phyloP scores from a whole-genome alignment of 2,329 filamentous ascomycete genomes.

The Cordyceps javanica region DNA sequence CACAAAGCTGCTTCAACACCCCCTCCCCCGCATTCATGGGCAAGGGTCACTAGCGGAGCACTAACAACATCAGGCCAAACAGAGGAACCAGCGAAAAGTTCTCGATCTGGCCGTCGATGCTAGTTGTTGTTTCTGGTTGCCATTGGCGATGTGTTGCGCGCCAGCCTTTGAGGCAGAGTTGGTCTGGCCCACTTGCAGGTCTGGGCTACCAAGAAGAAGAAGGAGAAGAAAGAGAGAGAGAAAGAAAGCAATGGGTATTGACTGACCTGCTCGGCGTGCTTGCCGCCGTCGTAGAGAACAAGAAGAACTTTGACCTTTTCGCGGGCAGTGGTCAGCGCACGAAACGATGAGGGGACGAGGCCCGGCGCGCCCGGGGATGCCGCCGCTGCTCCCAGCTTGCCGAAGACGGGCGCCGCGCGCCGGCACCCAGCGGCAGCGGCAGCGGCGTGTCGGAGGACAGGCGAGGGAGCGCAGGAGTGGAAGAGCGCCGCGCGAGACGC shows the following conservation, averaged over 20 bases:
- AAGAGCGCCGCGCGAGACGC: slow-evolving; percentile 22
- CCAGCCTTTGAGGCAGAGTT: neutral
- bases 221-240: neutral
- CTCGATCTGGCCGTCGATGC: neutral
- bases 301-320: slow-evolving; percentile 87
- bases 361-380: slow-evolving; percentile 27
- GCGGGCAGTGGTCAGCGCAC: slow-evolving; percentile 46
- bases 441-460: slow-evolving; percentile 16
- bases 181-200: neutral
- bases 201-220: neutral
- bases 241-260: neutral
- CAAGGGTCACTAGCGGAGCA: neutral
- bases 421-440: neutral
- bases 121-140: neutral
- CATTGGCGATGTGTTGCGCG: neutral
- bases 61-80: neutral
- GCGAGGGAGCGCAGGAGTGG: slow-evolving; percentile 18
- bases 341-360: slow-evolving; percentile 40
- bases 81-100: neutral
- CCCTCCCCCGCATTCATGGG: neutral
- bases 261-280: slow-evolving; percentile 79
- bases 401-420: slow-evolving; percentile 17
- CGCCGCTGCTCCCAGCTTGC: slow-evolving; percentile 28
- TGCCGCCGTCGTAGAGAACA: slow-evolving; percentile 85
- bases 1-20: neutral